These are phyloP conservation scores for Magnolia officinalis DNA, from an alignment of 164 flowering plant species.

Conservation along the genomic window DNA sequence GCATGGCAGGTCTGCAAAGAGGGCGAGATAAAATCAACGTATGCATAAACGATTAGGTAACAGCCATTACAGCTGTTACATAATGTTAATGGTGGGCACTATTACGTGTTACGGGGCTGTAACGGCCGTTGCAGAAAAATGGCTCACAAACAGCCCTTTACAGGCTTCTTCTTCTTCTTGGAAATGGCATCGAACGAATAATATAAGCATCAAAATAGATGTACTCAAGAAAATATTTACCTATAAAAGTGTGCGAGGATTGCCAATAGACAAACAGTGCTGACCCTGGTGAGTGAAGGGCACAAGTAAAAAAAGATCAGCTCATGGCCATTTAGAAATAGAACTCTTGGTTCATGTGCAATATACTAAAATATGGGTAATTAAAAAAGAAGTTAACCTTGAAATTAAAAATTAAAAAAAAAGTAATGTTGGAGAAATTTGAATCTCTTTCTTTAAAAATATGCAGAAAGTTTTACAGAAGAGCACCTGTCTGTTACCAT, in stretches of 20 bases:
- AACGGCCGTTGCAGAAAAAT: no score
- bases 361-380: background rate
- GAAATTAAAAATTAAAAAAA: background rate
- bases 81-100: no score
- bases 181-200: background rate
- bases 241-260: constrained; percentile 83
- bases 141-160: no score
- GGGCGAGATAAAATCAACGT: background rate
- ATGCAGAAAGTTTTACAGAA: constrained; percentile 2
- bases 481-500: constrained; percentile 93
- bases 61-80: no score
- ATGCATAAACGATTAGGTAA: no score
- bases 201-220: constrained; percentile 6
- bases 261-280: constrained; percentile 89
- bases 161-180: no score
- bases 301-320: background rate
- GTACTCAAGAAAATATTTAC: constrained; percentile 22
- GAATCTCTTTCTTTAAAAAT: background rate
- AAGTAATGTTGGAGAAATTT: background rate
- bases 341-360: background rate
- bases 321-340: background rate
- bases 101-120: no score
- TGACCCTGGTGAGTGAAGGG: constrained; percentile 55
- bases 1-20: constrained; percentile 65
- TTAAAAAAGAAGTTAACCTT: background rate